A percentile compares a stretch with the other conserved stretches of the same genome.
Conservation (phyloP, 768 basidiomycete species). For the Gloeostereum incarnatum region DNA sequence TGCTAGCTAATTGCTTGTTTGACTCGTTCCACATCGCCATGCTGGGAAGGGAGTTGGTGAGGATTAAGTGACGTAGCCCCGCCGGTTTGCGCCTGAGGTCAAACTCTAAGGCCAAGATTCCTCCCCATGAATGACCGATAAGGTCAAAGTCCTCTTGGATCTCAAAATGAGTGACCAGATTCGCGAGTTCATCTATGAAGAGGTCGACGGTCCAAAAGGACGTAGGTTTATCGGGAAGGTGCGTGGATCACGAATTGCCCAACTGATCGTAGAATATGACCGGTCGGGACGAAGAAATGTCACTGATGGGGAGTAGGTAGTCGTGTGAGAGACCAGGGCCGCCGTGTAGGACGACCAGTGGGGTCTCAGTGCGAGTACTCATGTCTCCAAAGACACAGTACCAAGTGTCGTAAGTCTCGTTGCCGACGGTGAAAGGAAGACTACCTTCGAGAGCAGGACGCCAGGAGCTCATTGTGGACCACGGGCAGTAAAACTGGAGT, state of each 20-base stretch:
- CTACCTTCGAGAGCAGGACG: no score
- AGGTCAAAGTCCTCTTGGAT: constrained; percentile 22
- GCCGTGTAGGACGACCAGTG: constrained; percentile 29
- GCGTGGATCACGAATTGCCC: constrained; percentile 30
- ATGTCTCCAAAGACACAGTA: constrained; percentile 26
- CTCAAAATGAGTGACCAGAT: constrained; percentile 22
- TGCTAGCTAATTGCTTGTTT: constrained; percentile 16
- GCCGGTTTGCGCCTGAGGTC: constrained; percentile 26
- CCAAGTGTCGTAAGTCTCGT: constrained; percentile 23
- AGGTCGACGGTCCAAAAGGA: constrained; percentile 32
- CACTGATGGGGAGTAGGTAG: constrained; percentile 11
- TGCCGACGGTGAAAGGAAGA: constrained; percentile 7
- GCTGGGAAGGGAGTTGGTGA: constrained; percentile 35
- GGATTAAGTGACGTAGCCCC: constrained; percentile 35
- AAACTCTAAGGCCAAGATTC: constrained; percentile 35
- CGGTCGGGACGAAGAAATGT: constrained; percentile 9
- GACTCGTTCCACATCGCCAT: constrained; percentile 31
- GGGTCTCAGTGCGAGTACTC: constrained; percentile 12
- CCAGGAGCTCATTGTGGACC: no score
- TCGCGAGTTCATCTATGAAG: constrained; percentile 34
- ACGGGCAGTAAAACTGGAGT: no score
- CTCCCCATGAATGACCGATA: constrained; percentile 37
- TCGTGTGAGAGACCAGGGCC: constrained; percentile 27
- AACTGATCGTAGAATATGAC: constrained; percentile 37
- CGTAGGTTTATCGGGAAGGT: constrained; percentile 19